Evolutionary conservation across 2,329 filamentous ascomycete species (phyloP).

Genomic region (Didymella pomorum): DNA sequence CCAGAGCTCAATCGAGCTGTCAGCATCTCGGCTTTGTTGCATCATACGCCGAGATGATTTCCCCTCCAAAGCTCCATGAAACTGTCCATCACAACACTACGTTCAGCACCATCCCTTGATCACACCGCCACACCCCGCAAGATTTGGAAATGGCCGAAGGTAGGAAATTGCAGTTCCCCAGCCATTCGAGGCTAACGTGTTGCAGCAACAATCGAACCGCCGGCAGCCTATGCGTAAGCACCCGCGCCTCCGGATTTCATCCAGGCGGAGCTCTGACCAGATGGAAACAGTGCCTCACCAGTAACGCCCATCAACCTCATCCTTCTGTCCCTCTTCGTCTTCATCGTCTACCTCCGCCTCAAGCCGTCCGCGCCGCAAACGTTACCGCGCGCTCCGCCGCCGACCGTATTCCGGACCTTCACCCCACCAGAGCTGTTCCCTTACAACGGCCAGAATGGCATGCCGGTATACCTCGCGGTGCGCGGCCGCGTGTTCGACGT

Average conservation of each 20-base stretch:
- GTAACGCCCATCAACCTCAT: conserved; percentile 69
- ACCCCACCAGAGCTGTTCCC: conserved; percentile 83
- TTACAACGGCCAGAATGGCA: conserved; percentile 77
- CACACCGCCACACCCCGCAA: conserved; percentile 14
- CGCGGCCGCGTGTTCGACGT: conserved; percentile 93
- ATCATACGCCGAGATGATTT: conserved; percentile 10
- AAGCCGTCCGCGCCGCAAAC: conserved; percentile 61
- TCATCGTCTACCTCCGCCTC: conserved; percentile 67
- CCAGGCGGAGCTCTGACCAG: conserved; percentile 25
- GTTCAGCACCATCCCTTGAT: conserved; percentile 12
- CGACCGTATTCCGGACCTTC: conserved; percentile 87
- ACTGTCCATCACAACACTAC: conserved; percentile 17
- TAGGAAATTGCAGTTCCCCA: conserved; percentile 3
- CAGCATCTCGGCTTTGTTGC: conserved; percentile 14
- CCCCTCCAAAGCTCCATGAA: conserved; percentile 15
- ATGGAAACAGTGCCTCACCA: conserved; percentile 58
- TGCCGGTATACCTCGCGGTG: conserved; percentile 88
- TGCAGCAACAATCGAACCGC: conserved; percentile 39
- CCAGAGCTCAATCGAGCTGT: conserved; percentile 13
- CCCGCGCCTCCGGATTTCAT: conserved; percentile 1
- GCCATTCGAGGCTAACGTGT: conserved; percentile 2
- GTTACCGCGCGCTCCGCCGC: conserved; percentile 66
- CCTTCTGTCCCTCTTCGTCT: conserved; percentile 64
- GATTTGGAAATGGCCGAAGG: conserved; percentile 15
- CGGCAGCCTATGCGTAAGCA: conserved; percentile 55